A percentile compares a stretch with the other conserved stretches of the same genome.
phyloP scores from a whole-genome alignment of 345 rosid genomes.

The Punica granatum region DNA sequence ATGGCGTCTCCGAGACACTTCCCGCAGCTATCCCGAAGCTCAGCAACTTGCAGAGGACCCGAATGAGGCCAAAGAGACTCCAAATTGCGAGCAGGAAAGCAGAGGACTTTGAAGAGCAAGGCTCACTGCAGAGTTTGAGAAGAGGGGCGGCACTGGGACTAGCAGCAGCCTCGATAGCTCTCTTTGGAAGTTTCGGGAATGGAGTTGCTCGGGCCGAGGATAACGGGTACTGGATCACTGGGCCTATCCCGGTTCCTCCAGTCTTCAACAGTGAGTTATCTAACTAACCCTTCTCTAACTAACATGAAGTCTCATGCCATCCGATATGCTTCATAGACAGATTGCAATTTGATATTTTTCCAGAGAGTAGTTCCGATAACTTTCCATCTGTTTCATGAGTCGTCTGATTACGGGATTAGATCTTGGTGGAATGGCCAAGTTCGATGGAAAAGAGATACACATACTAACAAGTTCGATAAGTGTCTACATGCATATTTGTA shows the following conservation, averaged over 20 bases:
- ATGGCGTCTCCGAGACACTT: slow-evolving; percentile 25
- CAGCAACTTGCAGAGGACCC: slow-evolving; percentile 9
- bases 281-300: too few relatives aligned
- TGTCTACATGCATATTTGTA: neutral
- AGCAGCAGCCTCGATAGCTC: slow-evolving; percentile 35
- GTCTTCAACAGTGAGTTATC: slow-evolving; percentile 44
- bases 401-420: neutral
- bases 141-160: slow-evolving; percentile 48
- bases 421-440: neutral
- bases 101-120: slow-evolving; percentile 20
- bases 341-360: neutral
- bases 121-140: slow-evolving; percentile 39
- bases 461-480: neutral
- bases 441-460: neutral
- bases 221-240: slow-evolving; percentile 59
- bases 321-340: neutral
- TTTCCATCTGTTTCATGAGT: too few relatives aligned
- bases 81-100: slow-evolving; percentile 23
- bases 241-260: slow-evolving; percentile 55
- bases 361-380: neutral
- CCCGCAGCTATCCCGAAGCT: slow-evolving; percentile 21
- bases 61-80: slow-evolving; percentile 16
- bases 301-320: neutral
- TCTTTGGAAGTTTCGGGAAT: slow-evolving; percentile 22
- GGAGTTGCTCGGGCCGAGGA: slow-evolving; percentile 50